These are phyloP conservation scores for Tetrapisispora fleetii DNA, from an alignment of 805 yeast genomes.

Conservation along the genomic window DNA sequence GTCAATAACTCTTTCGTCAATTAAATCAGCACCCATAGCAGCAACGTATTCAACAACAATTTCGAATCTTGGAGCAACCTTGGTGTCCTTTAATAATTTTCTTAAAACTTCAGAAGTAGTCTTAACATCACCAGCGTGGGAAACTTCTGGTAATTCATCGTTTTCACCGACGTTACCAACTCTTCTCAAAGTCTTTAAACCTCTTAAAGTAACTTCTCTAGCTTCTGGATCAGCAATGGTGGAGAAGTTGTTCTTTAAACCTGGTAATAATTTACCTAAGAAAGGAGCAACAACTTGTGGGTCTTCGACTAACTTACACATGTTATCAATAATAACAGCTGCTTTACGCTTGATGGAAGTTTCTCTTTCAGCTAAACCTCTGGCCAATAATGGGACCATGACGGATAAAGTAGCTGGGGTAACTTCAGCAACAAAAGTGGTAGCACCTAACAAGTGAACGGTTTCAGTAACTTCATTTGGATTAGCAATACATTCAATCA, in stretches of 20 bases:
- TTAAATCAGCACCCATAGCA: constrained; percentile 96
- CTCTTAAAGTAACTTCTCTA: constrained; percentile 96
- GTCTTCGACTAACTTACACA: constrained; percentile 99
- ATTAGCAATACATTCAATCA: constrained; percentile 92
- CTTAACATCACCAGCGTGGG: constrained; percentile 94
- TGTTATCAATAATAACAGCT: constrained; percentile 98
- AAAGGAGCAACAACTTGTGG: constrained; percentile 99
- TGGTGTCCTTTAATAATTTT: constrained; percentile 57
- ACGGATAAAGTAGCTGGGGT: constrained; percentile 98
- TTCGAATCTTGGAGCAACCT: constrained; percentile 69
- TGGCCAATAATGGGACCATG: constrained; percentile 96
- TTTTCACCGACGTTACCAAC: constrained; percentile 93
- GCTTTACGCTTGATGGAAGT: constrained; percentile 99
- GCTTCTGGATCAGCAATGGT: constrained; percentile 99
- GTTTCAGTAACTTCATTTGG: constrained; percentile 98
- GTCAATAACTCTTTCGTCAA: constrained; percentile 94
- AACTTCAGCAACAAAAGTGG: constrained; percentile 98
- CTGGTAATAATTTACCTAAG: constrained; percentile 90
- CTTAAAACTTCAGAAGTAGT: constrained; percentile 80
- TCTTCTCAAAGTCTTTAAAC: constrained; percentile 93
- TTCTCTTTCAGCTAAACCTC: constrained; percentile 99
- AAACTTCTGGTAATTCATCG: constrained; percentile 90
- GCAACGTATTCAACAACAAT: constrained; percentile 75
- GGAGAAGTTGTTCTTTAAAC: constrained; percentile 85
- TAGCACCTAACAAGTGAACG: constrained; percentile 97